Percentiles rank a stretch among this genome's conserved stretches.
phyloP scores from a whole-genome alignment of 2,329 filamentous ascomycete species.

The Aspergillus versicolor region DNA sequence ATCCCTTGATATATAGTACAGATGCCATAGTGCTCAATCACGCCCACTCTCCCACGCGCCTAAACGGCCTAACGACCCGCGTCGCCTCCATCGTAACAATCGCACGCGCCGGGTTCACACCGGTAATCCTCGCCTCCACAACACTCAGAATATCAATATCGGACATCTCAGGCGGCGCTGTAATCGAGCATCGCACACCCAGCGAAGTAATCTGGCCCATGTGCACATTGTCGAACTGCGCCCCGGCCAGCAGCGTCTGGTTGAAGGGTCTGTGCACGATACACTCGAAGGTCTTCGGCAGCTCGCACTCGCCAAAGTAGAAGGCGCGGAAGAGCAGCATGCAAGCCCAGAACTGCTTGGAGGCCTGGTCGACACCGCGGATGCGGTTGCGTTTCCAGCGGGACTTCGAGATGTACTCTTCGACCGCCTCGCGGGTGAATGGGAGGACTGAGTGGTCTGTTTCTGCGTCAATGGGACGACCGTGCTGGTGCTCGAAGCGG shows the following conservation, averaged over 20 bases:
- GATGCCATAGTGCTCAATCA: neutral
- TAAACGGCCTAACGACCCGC: conserved; percentile 30
- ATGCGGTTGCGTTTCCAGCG: conserved; percentile 44
- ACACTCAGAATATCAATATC: conserved; percentile 32
- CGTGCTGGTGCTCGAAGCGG: conserved; percentile 53
- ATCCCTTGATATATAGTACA: neutral
- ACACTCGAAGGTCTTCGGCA: conserved; percentile 51
- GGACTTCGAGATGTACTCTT: conserved; percentile 47
- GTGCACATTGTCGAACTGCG: conserved; percentile 21
- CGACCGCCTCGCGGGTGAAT: conserved; percentile 50
- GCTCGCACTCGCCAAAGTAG: conserved; percentile 52
- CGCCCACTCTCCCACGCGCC: conserved; percentile 34
- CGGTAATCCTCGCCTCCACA: conserved; percentile 35
- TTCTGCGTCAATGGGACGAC: conserved; percentile 38
- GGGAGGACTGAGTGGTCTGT: conserved; percentile 42
- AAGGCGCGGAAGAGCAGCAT: conserved; percentile 59
- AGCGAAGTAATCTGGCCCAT: conserved; percentile 31
- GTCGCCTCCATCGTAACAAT: conserved; percentile 36
- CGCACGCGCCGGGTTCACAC: conserved; percentile 32
- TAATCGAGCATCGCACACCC: conserved; percentile 32
- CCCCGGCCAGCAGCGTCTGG: conserved; percentile 22
- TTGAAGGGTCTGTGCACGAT: conserved; percentile 30
- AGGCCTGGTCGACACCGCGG: conserved; percentile 38
- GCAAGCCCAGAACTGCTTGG: conserved; percentile 50
- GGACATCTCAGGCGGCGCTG: conserved; percentile 22